Evolutionary conservation across 2,329 filamentous ascomycete genomes (phyloP).

Genomic region (Fusarium ambrosium): DNA sequence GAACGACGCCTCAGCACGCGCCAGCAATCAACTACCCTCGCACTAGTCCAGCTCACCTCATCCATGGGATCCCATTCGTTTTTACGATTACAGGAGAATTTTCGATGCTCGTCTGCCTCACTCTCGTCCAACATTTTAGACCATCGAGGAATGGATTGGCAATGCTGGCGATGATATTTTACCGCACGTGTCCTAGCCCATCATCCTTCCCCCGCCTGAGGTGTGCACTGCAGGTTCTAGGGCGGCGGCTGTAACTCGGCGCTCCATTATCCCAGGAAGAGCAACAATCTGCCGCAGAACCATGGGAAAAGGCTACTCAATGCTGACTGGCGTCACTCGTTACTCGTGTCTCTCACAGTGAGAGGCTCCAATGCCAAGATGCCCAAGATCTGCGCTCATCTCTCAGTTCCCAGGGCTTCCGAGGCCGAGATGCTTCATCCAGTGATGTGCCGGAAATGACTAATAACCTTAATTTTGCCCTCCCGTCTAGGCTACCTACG

Average conservation of each 20-base stretch:
- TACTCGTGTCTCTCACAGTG: no score
- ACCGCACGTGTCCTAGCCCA: not conserved
- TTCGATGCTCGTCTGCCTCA: not conserved
- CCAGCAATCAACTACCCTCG: not conserved
- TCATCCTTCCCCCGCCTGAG: not conserved
- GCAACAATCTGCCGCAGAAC: not conserved
- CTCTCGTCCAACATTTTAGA: not conserved
- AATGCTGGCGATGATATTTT: not conserved
- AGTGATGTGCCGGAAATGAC: slow-evolving; percentile 23
- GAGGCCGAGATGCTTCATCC: slow-evolving; percentile 7
- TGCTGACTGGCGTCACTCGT: not conserved
- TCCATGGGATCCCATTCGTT: not conserved
- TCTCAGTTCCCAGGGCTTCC: slow-evolving; percentile 4
- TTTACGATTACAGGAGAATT: not conserved
- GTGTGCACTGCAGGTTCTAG: not conserved
- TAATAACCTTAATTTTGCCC: slow-evolving; percentile 37
- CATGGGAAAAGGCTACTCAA: not conserved
- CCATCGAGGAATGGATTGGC: not conserved
- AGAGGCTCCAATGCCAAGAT: not conserved
- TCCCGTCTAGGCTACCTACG: slow-evolving; percentile 10
- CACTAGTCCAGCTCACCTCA: not conserved
- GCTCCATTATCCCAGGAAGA: slow-evolving; percentile 5
- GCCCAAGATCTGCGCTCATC: slow-evolving; percentile 32
- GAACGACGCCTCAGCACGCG: not conserved
- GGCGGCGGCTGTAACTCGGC: not conserved